Evolutionary conservation across 1,284 basidiomycete species (phyloP).

Genomic region (Moesziomyces sp.): DNA sequence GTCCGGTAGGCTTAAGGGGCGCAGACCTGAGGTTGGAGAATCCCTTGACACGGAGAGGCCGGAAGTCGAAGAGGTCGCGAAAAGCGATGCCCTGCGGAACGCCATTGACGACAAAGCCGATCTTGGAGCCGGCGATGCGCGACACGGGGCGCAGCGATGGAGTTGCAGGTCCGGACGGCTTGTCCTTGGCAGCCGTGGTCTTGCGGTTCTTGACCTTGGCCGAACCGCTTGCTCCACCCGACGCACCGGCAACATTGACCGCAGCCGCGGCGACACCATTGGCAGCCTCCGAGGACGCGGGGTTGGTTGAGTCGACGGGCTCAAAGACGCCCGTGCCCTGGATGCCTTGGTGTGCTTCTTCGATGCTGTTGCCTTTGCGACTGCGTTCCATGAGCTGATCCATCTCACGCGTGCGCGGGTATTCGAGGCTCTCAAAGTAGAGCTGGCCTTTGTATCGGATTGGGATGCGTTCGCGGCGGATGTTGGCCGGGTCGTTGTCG

Average conservation of each 20-base stretch:
- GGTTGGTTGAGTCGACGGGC: constrained; percentile 1
- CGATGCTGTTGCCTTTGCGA: constrained; percentile 51
- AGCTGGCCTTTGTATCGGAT: constrained; percentile 96
- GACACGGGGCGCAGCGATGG: constrained; percentile 76
- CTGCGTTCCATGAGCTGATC: constrained; percentile 71
- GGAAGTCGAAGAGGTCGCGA: constrained; percentile 87
- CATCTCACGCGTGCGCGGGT: constrained; percentile 94
- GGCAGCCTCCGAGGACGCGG: neutral
- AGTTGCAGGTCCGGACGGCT: constrained; percentile 28
- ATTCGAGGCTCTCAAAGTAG: constrained; percentile 95
- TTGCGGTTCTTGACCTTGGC: constrained; percentile 46
- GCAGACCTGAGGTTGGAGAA: constrained; percentile 21
- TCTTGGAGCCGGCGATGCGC: constrained; percentile 77
- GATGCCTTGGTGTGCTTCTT: constrained; percentile 33
- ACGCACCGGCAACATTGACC: constrained; percentile 3
- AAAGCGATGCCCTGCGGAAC: constrained; percentile 86
- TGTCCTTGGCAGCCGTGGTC: constrained; percentile 39
- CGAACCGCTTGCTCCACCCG: constrained; percentile 14
- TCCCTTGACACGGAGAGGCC: constrained; percentile 73
- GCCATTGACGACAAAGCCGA: constrained; percentile 94
- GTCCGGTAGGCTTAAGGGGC: constrained; percentile 5
- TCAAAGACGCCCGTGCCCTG: constrained; percentile 38
- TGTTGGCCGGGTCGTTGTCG: constrained; percentile 48
- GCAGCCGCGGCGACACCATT: constrained; percentile 4
- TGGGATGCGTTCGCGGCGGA: constrained; percentile 70